Conservation (phyloP, 2,329 filamentous ascomycete genomes). For the Nothopassalora personata region DNA sequence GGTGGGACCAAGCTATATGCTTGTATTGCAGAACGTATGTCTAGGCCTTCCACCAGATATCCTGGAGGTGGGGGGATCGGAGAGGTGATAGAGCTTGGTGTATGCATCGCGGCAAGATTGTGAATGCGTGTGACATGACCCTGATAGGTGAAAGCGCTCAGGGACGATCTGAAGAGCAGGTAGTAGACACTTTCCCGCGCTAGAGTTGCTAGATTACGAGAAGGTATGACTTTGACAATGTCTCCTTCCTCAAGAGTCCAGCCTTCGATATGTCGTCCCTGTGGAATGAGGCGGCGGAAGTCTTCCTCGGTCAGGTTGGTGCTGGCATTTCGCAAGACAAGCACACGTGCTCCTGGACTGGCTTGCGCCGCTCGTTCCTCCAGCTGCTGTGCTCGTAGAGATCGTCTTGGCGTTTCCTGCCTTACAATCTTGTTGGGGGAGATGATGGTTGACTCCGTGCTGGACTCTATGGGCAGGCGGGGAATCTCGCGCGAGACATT, state of each 20-base stretch:
- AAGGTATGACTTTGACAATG: conserved; percentile 57
- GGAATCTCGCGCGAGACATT: conserved; percentile 30
- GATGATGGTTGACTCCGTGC: background rate
- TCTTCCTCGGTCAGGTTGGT: conserved; percentile 60
- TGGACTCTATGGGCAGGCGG: conserved; percentile 26
- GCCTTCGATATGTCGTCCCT: conserved; percentile 58
- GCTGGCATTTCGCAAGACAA: conserved; percentile 57
- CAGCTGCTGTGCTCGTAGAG: conserved; percentile 16
- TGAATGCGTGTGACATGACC: conserved; percentile 51
- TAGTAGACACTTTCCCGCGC: conserved; percentile 61
- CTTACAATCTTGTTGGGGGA: background rate
- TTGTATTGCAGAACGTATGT: conserved; percentile 38
- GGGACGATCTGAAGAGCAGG: conserved; percentile 58
- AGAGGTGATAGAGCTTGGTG: conserved; percentile 39
- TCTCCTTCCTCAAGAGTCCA: conserved; percentile 54
- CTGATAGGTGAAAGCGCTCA: conserved; percentile 59
- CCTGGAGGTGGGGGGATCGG: conserved; percentile 40
- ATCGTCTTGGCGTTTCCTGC: conserved; percentile 16
- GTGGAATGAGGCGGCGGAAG: conserved; percentile 62
- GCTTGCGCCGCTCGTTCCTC: conserved; percentile 1
- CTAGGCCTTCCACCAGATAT: conserved; percentile 44
- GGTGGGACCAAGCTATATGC: conserved; percentile 50
- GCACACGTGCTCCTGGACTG: conserved; percentile 35
- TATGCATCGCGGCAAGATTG: conserved; percentile 40
- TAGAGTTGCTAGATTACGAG: conserved; percentile 58